phyloP scores from a whole-genome alignment of 306 rosid species.

The Quercus engelmannii region DNA sequence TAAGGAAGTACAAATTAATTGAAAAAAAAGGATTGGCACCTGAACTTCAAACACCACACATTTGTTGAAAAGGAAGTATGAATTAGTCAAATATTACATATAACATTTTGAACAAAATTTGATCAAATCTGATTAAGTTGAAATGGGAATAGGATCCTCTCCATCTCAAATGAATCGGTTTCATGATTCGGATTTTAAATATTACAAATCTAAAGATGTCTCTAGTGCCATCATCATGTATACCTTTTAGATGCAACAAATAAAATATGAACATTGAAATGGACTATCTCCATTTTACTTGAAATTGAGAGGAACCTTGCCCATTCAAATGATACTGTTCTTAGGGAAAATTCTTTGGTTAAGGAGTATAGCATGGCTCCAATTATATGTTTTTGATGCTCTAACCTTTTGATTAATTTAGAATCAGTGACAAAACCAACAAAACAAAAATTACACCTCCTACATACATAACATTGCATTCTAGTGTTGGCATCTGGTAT shows the following conservation, averaged over 20 bases:
- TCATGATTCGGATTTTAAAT: no score
- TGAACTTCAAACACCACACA: conserved; percentile 57
- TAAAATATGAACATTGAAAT: no score
- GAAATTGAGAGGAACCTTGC: no score
- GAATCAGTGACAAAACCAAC: background rate
- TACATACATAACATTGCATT: background rate
- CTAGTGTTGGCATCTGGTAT: background rate
- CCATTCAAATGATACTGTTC: background rate
- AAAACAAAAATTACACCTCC: background rate
- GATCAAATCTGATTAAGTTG: no score
- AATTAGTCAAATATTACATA: no score
- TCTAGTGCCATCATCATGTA: no score
- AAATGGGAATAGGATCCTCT: no score
- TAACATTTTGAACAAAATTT: no score
- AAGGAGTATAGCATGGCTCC: background rate
- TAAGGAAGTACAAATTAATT: conserved; percentile 2
- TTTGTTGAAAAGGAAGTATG: conserved; percentile 42
- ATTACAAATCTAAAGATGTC: no score
- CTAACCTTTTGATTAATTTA: background rate
- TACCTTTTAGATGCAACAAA: no score
- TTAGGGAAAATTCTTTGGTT: background rate
- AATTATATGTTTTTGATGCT: background rate
- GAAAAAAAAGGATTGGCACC: conserved; percentile 35
- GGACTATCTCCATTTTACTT: no score
- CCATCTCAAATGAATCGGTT: no score